A percentile compares a stretch with the other conserved stretches of the same genome.
phyloP scores from a whole-genome alignment of 441 rosid species.

The Populus hybrid region DNA sequence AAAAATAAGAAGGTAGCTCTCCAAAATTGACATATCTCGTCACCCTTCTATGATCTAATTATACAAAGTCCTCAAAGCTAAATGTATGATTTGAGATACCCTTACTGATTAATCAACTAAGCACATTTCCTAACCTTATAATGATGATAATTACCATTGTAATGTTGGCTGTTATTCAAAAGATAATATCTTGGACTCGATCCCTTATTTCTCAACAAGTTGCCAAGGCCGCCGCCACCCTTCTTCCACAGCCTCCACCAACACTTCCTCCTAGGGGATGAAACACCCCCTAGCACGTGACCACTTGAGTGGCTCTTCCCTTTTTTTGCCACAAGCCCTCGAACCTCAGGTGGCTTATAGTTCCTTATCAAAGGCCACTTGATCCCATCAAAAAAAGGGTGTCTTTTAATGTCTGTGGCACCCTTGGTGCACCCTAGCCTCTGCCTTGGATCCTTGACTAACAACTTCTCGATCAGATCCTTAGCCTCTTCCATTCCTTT shows the following conservation, averaged over 20 bases:
- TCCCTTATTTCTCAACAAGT: not conserved
- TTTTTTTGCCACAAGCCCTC: constrained; percentile 15
- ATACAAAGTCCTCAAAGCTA: not conserved
- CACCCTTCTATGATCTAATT: not conserved
- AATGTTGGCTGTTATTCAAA: not conserved
- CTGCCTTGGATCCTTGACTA: constrained; percentile 60
- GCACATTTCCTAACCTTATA: not conserved
- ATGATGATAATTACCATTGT: not conserved
- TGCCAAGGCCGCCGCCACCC: not conserved
- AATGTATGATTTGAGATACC: not conserved
- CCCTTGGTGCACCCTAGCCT: constrained; percentile 67
- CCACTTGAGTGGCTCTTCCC: not conserved
- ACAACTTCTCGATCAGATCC: constrained; percentile 55
- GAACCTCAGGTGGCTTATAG: constrained; percentile 64
- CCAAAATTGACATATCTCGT: not conserved
- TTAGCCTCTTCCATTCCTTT: constrained; percentile 44
- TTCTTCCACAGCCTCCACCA: constrained; percentile 1
- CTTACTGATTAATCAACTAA: not conserved
- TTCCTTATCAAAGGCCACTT: constrained; percentile 76
- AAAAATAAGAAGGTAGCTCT: not conserved
- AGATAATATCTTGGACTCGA: not conserved
- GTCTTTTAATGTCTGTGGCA: constrained; percentile 64
- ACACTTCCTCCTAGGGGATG: not conserved
- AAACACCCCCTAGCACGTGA: not conserved
- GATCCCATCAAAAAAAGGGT: constrained; percentile 68